Evolutionary conservation across 805 yeast genomes (phyloP).

Genomic region (Wickerhamia fluorescens): DNA sequence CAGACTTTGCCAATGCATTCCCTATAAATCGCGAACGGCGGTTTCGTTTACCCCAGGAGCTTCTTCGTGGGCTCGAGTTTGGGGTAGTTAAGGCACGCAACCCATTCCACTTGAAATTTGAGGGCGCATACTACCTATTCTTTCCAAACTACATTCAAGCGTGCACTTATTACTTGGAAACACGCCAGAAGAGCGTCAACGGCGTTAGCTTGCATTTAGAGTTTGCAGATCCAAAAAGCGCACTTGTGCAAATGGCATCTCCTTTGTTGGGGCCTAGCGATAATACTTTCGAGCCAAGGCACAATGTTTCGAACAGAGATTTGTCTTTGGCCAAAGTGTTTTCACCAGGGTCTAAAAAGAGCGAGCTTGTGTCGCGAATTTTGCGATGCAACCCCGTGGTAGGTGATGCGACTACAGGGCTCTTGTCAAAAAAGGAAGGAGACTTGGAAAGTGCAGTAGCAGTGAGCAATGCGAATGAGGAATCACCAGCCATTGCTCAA

Average conservation of each 20-base stretch:
- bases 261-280: constrained; percentile 20
- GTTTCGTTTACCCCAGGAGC: constrained; percentile 15
- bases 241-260: constrained; percentile 21
- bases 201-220: constrained; percentile 42
- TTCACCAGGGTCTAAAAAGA: background rate
- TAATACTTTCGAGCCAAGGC: background rate
- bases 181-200: constrained; percentile 40
- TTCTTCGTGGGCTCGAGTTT: constrained; percentile 22
- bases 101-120: constrained; percentile 35
- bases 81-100: constrained; percentile 45
- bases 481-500: too few relatives aligned
- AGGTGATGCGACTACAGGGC: too few relatives aligned
- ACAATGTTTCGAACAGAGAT: background rate
- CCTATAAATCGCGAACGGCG: constrained; percentile 27
- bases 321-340: background rate
- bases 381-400: too few relatives aligned
- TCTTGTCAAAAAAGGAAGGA: too few relatives aligned
- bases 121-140: constrained; percentile 46
- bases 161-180: constrained; percentile 44
- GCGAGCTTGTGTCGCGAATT: background rate
- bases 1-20: constrained; percentile 35
- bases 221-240: constrained; percentile 32
- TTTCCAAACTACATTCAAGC: constrained; percentile 46
- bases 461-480: too few relatives aligned
- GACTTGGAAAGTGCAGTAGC: too few relatives aligned